phyloP scores from a whole-genome alignment of 2,329 filamentous ascomycete genomes.

The Trichoderma sp. region DNA sequence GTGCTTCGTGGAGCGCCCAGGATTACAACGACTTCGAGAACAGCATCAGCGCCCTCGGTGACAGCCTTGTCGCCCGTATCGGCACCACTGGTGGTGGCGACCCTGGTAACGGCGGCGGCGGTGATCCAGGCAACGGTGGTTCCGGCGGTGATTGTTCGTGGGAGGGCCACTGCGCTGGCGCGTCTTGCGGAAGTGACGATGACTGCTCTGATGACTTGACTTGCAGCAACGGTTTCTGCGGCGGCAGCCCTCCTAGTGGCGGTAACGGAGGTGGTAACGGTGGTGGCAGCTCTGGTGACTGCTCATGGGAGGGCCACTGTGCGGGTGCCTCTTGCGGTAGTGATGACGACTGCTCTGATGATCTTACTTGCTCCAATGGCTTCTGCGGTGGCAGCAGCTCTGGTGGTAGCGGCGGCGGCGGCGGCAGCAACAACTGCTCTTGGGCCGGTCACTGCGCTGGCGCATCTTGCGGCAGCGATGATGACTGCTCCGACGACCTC shows the following conservation, averaged over 20 bases:
- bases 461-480: neutral
- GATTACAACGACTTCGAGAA: slow-evolving; percentile 52
- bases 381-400: neutral
- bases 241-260: neutral
- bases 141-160: slow-evolving; percentile 23
- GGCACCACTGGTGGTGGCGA: slow-evolving; percentile 15
- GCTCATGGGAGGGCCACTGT: slow-evolving; percentile 26
- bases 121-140: neutral
- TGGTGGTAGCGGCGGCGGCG: neutral
- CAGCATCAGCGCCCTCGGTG: slow-evolving; percentile 54
- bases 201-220: slow-evolving; percentile 26
- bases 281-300: neutral
- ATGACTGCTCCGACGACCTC: neutral
- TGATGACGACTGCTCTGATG: slow-evolving; percentile 24
- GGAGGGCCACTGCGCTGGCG: slow-evolving; percentile 24
- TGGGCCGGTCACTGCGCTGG: neutral
- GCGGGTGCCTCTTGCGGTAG: slow-evolving; percentile 17
- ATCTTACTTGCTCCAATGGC: slow-evolving; percentile 22
- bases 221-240: slow-evolving; percentile 27
- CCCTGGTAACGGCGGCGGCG: neutral
- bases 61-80: slow-evolving; percentile 48
- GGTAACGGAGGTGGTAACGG: neutral
- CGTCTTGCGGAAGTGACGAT: slow-evolving; percentile 13
- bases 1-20: slow-evolving; percentile 56
- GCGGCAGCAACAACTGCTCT: neutral